phyloP scores from a whole-genome alignment of 2,329 filamentous ascomycete species.

The Coniella lustricola region DNA sequence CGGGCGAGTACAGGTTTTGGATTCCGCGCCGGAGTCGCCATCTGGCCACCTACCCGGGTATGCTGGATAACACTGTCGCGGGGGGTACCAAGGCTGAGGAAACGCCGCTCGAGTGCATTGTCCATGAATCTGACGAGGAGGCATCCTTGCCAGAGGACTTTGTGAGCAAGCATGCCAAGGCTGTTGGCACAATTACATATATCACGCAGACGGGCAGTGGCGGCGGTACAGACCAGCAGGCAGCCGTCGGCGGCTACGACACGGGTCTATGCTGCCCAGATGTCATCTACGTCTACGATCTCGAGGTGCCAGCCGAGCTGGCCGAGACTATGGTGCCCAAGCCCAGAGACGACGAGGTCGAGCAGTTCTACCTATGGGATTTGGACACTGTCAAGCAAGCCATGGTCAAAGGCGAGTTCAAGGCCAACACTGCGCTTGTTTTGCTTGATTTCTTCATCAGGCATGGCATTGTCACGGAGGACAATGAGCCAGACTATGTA shows the following conservation, averaged over 20 bases:
- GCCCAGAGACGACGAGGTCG: conserved; percentile 72
- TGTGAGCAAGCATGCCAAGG: conserved; percentile 42
- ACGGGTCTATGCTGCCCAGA: conserved; percentile 54
- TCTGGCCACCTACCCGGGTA: conserved; percentile 62
- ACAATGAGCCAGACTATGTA: conserved; percentile 65
- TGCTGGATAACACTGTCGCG: conserved; percentile 69
- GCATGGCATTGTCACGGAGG: conserved; percentile 65
- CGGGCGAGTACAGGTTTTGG: conserved; percentile 49
- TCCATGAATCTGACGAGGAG: conserved; percentile 65
- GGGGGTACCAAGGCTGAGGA: conserved; percentile 62
- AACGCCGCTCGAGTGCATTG: conserved; percentile 54
- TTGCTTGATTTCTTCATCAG: conserved; percentile 77
- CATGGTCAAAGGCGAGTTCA: conserved; percentile 65
- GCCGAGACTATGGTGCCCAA: conserved; percentile 50
- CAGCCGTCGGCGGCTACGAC: conserved; percentile 49
- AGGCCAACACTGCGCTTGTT: conserved; percentile 73
- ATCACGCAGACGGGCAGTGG: conserved; percentile 54
- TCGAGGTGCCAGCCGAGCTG: conserved; percentile 45
- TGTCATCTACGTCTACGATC: conserved; percentile 63
- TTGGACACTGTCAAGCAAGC: conserved; percentile 52
- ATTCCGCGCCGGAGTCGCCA: conserved; percentile 54
- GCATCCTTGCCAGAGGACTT: conserved; percentile 56
- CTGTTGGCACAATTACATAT: conserved; percentile 59
- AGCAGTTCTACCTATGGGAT: conserved; percentile 63
- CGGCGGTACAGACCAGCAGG: conserved; percentile 54